Evolutionary conservation across 306 rosid genomes (phyloP), one percentile per base, ranked within the genome.

Genomic region (Prunus mume): DNA sequence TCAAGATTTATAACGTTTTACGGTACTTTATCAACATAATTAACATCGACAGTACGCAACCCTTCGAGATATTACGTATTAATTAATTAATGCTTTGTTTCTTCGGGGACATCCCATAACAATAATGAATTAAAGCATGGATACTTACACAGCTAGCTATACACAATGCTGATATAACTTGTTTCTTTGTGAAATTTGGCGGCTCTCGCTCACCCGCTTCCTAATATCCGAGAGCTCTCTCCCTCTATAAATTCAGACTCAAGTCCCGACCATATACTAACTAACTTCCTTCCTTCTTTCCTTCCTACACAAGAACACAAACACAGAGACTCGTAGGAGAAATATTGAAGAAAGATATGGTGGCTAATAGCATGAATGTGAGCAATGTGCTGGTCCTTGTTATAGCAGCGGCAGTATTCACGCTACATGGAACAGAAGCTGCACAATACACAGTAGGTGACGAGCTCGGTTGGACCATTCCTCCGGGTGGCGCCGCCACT

Each of bases 401-500:
- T 3, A 1, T 77, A 43, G 58, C 66, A 28, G 58, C 61, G 61
- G 65, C 47, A 17, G 80, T 60, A 5, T 15, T 58, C 14, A 28
- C 56, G 14, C 56, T 75, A 4, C 66, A 69, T 18, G 22, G 11
- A 34, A 46, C 76, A 70, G 62, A 82, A 74, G 88, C 83, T 34
- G 66, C 66, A 72, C 27, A 61, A 6, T 71, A 70, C 65, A 78
- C 68, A 2, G 93, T 86, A 0, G 89, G 89, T 47, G 86, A 71
- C 30, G 1, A 4, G 61, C 45, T 46, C 15, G 93, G 82, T 63
- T 89, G 91, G 93, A 68, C 55, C 5, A n/a, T 49, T 74, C 93
- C 86, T 14, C 25, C 89, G 0, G 32, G 64, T 22, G 87, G 63
- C 24, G 30, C 81, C 12, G 65, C 83, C 52, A 82, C 83, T 15